Evolutionary conservation across 306 rosid species (phyloP).

Genomic region (Quercus gilva): DNA sequence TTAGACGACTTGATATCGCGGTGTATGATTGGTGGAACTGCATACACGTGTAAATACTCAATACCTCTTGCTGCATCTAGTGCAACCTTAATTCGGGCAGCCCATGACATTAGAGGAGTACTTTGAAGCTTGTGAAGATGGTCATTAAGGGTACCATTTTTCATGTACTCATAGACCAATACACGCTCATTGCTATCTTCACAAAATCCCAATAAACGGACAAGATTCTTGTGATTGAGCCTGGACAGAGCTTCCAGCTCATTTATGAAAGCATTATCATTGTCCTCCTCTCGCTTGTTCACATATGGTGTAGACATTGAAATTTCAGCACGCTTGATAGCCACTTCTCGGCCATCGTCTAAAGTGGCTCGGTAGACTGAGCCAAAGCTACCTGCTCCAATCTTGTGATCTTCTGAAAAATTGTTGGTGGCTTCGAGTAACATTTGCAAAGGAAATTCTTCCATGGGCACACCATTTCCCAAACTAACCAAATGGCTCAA

Average conservation of each 20-base stretch:
- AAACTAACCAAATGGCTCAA: conserved; percentile 71
- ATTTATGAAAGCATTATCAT: conserved; percentile 65
- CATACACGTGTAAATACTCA: conserved; percentile 59
- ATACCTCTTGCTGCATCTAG: conserved; percentile 79
- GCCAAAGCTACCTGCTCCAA: conserved; percentile 83
- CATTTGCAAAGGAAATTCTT: conserved; percentile 50
- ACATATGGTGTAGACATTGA: conserved; percentile 30
- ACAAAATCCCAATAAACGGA: conserved; percentile 59
- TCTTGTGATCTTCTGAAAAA: conserved; percentile 62
- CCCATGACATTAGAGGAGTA: conserved; percentile 52
- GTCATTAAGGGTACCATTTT: conserved; percentile 66
- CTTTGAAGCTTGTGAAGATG: conserved; percentile 58
- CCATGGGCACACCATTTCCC: conserved; percentile 62
- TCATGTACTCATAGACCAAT: conserved; percentile 71
- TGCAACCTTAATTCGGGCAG: conserved; percentile 46
- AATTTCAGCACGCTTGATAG: conserved; percentile 78
- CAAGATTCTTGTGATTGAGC: conserved; percentile 83
- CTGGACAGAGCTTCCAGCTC: conserved; percentile 78
- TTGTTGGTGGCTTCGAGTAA: conserved; percentile 53
- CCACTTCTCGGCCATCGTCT: conserved; percentile 69
- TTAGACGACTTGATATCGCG: conserved; percentile 76
- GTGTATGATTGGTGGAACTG: conserved; percentile 67
- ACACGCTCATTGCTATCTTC: conserved; percentile 68
- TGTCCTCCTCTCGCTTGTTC: conserved; percentile 65
- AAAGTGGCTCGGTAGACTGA: conserved; percentile 67